A percentile compares a stretch with the other conserved stretches of the same genome.
Evolutionary conservation across 257 asterid genomes (phyloP).

Genomic region (Catharanthus roseus): DNA sequence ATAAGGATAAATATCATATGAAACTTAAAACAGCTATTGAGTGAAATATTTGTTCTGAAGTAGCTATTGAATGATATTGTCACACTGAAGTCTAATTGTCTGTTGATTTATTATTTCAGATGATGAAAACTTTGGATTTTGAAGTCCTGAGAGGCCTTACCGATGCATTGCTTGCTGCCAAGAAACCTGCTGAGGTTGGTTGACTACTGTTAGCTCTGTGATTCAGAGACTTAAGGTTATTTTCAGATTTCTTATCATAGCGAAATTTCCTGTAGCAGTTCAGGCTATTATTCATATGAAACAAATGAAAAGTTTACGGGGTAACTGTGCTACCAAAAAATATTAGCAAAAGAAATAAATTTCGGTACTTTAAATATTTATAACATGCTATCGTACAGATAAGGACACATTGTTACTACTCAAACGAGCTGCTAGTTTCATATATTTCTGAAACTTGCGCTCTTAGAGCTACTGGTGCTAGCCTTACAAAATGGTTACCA

Average conservation of each 20-base stretch:
- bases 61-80: conserved; percentile 3
- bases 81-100: background rate
- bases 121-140: conserved; percentile 55
- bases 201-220: background rate
- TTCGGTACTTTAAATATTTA: background rate
- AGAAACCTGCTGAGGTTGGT: conserved; percentile 80
- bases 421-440: background rate
- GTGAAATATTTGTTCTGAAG: background rate
- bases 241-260: background rate
- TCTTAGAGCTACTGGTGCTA: background rate
- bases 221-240: background rate
- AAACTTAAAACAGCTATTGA: background rate
- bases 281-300: background rate
- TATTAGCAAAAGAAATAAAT: background rate
- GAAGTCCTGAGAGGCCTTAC: conserved; percentile 87
- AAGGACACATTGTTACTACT: background rate
- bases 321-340: background rate
- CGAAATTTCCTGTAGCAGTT: background rate
- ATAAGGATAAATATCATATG: background rate
- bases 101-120: conserved; percentile 40
- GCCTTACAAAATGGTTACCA: background rate
- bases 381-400: background rate
- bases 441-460: background rate
- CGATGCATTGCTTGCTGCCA: conserved; percentile 72
- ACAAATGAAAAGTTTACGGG: background rate